A percentile compares a stretch with the other conserved stretches of the same genome.
Evolutionary conservation across 805 yeast species (phyloP).

Genomic region (Candida lessepsii): DNA sequence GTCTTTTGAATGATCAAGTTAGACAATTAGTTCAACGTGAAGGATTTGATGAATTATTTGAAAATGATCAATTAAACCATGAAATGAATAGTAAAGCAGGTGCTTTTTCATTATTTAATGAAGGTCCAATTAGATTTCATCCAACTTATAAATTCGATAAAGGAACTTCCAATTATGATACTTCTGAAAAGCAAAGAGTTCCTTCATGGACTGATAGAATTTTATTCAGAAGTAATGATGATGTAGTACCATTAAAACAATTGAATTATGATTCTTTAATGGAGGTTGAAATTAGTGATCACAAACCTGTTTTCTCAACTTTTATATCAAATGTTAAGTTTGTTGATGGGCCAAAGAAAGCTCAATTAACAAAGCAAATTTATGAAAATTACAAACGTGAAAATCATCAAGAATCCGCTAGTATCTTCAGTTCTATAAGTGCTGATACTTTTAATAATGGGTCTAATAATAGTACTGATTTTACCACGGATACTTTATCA

Average conservation of each 20-base stretch:
- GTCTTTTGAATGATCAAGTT: constrained; percentile 70
- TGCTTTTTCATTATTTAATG: constrained; percentile 74
- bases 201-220: constrained; percentile 98
- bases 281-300: constrained; percentile 71
- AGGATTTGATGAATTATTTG: constrained; percentile 52
- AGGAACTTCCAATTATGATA: constrained; percentile 76
- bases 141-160: constrained; percentile 95
- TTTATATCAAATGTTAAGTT: constrained; percentile 65
- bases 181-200: constrained; percentile 87
- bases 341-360: constrained; percentile 48
- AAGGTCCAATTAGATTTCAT: constrained; percentile 69
- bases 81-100: constrained; percentile 66
- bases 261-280: constrained; percentile 67
- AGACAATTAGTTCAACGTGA: constrained; percentile 49
- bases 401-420: constrained; percentile 19
- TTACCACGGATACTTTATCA: constrained; percentile 29
- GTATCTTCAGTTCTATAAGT: constrained; percentile 10
- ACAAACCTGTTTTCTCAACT: constrained; percentile 87
- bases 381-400: constrained; percentile 31
- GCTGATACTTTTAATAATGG: constrained; percentile 1
- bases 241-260: constrained; percentile 44
- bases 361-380: constrained; percentile 24
- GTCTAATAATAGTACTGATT: constrained; percentile 12
- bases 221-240: constrained; percentile 52
- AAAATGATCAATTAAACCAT: constrained; percentile 72